Evolutionary conservation across 306 rosid genomes (phyloP), one percentile per base, ranked within the genome.

Genomic region (Gastrolobium bilobum): DNA sequence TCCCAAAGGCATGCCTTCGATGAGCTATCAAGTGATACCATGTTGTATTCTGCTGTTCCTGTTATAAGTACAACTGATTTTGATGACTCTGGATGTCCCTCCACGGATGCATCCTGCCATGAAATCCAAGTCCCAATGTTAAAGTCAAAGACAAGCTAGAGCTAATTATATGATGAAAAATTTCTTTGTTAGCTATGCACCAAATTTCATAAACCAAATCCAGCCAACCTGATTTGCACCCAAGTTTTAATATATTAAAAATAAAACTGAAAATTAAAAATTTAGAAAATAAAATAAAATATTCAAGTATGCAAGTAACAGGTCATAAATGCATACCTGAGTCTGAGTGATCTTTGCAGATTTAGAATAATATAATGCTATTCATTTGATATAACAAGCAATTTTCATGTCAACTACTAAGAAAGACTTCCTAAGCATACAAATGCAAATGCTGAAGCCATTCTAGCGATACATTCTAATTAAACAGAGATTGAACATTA

Each of bases 11-110:
- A 92, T 3, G 90, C 97, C 83, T 88, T 94, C 81, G 92, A 60
- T 47, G 99, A 89, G 77, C 87, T 91, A 54, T 87, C 83, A 4
- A 94, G 97, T 4, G 99, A 94, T 82, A 94, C 90, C 89, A 79
- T 84, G 89, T 94, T 94, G 81, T 94, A 94, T 73, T 92, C 97
- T 13, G 97, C 92, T 46, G 90, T 88, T 77, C 99, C 97, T 34
- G 99, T 92, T 82, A 92, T 91, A 43, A 94, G 91, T 33, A 91
- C 99, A 20, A 94, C 99, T 38, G 97, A 91, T 81, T 94, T 94
- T 53, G 97, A 92, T 42, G 97, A 92, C 84, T 94, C 97, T 38
- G 98, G 98, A 69, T 51, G 58, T 33, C 98, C 98, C 78, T 94
- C 91, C 89, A 94, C 77, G 4, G 97, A 91, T 52, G 99, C 97